phyloP scores from a whole-genome alignment of 768 basidiomycete genomes.

The Psilocybe subaeruginosa region DNA sequence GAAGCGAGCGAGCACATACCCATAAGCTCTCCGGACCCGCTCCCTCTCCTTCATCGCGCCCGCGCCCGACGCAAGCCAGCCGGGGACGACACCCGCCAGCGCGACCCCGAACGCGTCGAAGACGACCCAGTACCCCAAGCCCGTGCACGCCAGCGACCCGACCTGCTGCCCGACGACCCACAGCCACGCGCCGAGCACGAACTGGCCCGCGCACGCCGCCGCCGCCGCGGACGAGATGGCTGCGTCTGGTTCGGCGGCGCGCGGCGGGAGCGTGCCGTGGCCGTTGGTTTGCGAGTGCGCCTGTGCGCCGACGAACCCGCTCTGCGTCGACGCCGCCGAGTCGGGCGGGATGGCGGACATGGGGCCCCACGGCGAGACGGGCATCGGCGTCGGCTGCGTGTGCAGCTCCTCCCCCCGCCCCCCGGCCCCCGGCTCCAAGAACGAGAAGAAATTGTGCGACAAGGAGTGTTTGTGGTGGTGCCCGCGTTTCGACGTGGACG shows the following conservation, averaged over 20 bases:
- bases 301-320: slow-evolving; percentile 17
- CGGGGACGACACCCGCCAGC: slow-evolving; percentile 47
- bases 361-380: slow-evolving; percentile 71
- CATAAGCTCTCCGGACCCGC: slow-evolving; percentile 65
- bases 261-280: background rate
- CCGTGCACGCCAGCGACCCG: slow-evolving; percentile 86
- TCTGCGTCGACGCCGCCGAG: slow-evolving; percentile 20
- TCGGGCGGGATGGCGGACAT: slow-evolving; percentile 43
- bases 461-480: slow-evolving; percentile 94
- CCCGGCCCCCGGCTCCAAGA: slow-evolving; percentile 76
- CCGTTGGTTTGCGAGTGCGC: background rate
- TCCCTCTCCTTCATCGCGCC: slow-evolving; percentile 30
- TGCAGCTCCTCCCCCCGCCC: slow-evolving; percentile 42
- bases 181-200: slow-evolving; percentile 68
- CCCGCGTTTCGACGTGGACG: slow-evolving; percentile 53
- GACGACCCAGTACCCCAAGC: slow-evolving; percentile 94
- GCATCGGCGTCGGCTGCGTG: slow-evolving; percentile 61
- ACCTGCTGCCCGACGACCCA: slow-evolving; percentile 92
- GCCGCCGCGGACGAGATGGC: slow-evolving; percentile 20
- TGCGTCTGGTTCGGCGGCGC: background rate
- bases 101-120: slow-evolving; percentile 90
- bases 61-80: slow-evolving; percentile 37
- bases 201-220: slow-evolving; percentile 45
- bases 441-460: slow-evolving; percentile 95
- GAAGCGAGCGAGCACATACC: slow-evolving; percentile 24